These are phyloP conservation scores for Aspergillus vadensis DNA, from an alignment of 2,329 filamentous ascomycete species.

Conservation along the genomic window DNA sequence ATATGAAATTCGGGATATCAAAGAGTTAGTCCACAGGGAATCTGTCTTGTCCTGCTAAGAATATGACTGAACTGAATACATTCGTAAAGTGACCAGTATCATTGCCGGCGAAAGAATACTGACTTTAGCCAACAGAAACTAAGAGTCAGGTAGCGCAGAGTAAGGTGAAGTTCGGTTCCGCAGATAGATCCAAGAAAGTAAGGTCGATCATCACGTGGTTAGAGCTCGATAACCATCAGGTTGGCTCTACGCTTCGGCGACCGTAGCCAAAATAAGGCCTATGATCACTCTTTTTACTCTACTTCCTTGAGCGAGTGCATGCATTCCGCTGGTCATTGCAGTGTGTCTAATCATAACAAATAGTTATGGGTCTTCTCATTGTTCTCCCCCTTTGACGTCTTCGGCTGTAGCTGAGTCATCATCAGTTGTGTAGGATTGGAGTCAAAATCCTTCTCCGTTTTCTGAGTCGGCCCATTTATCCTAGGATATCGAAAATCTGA, in stretches of 20 bases:
- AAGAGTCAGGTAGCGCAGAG: not conserved
- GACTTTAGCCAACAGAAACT: not conserved
- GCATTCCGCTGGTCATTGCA: too few species aligned
- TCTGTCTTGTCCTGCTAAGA: not conserved
- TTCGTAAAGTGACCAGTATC: not conserved
- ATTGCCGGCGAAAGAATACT: not conserved
- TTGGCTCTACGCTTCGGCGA: not conserved
- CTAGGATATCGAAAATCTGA: not conserved
- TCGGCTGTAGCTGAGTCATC: too few species aligned
- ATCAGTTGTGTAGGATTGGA: too few species aligned
- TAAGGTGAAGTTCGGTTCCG: not conserved
- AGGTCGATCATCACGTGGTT: too few species aligned
- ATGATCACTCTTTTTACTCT: too few species aligned
- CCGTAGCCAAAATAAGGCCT: too few species aligned
- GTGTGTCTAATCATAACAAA: too few species aligned
- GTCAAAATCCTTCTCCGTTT: too few species aligned
- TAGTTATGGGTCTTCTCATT: too few species aligned
- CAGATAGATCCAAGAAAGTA: not conserved
- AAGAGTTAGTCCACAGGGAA: not conserved
- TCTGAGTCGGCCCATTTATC: not conserved
- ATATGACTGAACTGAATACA: not conserved
- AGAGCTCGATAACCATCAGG: too few species aligned
- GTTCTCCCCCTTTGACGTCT: too few species aligned
- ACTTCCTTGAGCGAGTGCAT: too few species aligned
- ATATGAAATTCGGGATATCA: not conserved